Base-by-base conservation (phyloP, 306 rosid species). In the Glycine tomentella region DNA sequence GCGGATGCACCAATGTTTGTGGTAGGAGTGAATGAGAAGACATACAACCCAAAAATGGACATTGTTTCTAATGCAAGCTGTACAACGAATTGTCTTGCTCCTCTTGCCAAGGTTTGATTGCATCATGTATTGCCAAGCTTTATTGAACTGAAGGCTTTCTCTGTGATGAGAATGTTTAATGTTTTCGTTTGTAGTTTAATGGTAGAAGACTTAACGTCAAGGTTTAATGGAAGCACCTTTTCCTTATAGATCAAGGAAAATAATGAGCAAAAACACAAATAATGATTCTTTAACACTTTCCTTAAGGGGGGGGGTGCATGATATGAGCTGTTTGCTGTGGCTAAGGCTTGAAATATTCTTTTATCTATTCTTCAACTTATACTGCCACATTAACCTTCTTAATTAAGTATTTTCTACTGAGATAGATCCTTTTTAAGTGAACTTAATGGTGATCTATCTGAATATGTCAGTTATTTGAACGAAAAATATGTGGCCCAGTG, bases 1-100 rank as follows among this genome's bases (percentile, higher is more conserved):
- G 96, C 99, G 44, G 97, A 95, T 85, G 99, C 99, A 72, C 99
- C 99, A 17, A 95, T 95, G 99, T 95, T 93, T 76, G 99, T 95
- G 49, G 87, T 95, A 25, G 99, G 99, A 74, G 99, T 95, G 72
- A 95, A 95, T 75, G 98, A 95, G 87, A 88, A 86, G 74, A 76
- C 84, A 75, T 95, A 95, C 88, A 88, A 88, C 44, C 88, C 96
- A 34, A 84, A 71, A 81, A 93, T 95, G 98, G 95, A 95, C 78
- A 79, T 95, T 44, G 98, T 95, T 80, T 95, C 99, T 46, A 95
- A 95, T 84, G 99, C 99, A 77, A 95, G 99, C 86, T 95, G 99
- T 86, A 95, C 99, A 34, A 95, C 99, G 16, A 95, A 95, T 83
- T 95, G 98, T 80, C 99, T 95, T 81, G 99, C 99, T 82, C 99